Percentiles rank a stretch among this genome's conserved stretches.
Conservation (phyloP, 108 stramenopile genomes). For the Cyclotella distinguenda region DNA sequence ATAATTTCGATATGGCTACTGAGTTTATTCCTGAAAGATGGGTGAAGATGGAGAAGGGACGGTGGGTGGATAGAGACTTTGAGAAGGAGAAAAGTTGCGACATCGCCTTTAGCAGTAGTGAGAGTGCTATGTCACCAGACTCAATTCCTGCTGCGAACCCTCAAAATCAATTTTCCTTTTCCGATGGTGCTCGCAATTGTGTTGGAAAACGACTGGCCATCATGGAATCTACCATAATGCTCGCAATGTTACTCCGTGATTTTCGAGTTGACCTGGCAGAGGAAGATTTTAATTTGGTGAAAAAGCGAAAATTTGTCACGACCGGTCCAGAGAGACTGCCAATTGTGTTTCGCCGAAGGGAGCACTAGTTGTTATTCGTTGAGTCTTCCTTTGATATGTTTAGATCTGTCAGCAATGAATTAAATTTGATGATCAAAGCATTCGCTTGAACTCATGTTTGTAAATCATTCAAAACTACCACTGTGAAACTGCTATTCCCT, state of each 20-base stretch:
- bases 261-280: slow-evolving; percentile 24
- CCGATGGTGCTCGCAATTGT: slow-evolving; percentile 38
- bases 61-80: slow-evolving; percentile 34
- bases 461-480: no score
- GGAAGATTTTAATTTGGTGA: slow-evolving; percentile 25
- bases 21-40: slow-evolving; percentile 63
- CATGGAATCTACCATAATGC: slow-evolving; percentile 28
- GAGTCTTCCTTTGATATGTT: no score
- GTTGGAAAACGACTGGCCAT: slow-evolving; percentile 38
- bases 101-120: slow-evolving; percentile 7
- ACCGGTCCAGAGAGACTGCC: slow-evolving; percentile 12
- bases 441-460: no score
- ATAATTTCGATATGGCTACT: slow-evolving; percentile 41
- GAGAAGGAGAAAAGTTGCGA: slow-evolving; percentile 1
- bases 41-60: slow-evolving; percentile 27
- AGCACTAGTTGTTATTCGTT: no score
- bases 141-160: slow-evolving; percentile 36
- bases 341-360: slow-evolving; percentile 13
- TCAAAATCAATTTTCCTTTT: slow-evolving; percentile 33
- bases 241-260: slow-evolving; percentile 27
- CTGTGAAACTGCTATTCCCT: no score
- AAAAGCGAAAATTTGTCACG: slow-evolving; percentile 20
- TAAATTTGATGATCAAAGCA: no score
- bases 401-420: no score
- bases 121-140: slow-evolving; percentile 12